These are phyloP conservation scores for Nakaseomyces nivariensis DNA, from an alignment of 1,139 yeast genomes.

Conservation along the genomic window DNA sequence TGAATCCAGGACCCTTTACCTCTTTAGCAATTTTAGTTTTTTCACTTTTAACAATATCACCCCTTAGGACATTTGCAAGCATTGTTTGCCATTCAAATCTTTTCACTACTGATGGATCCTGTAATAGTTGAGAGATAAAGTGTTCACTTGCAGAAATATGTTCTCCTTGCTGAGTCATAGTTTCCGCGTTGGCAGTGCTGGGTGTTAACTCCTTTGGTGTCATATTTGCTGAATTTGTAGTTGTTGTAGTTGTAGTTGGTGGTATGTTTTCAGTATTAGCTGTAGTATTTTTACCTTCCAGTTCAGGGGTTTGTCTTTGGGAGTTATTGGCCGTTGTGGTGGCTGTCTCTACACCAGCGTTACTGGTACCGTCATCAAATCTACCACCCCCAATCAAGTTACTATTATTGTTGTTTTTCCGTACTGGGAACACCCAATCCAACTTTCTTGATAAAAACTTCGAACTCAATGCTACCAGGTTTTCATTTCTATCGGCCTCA, in stretches of 20 bases:
- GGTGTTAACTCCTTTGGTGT: slow-evolving; percentile 1
- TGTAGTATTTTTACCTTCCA: not conserved
- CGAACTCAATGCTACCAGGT: slow-evolving; percentile 21
- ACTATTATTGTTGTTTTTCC: not conserved
- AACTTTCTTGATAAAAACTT: slow-evolving; percentile 10
- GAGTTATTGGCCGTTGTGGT: not conserved
- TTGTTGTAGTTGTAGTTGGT: not conserved
- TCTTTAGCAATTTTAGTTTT: slow-evolving; percentile 63
- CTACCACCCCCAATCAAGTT: not conserved
- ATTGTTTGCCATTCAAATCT: slow-evolving; percentile 94
- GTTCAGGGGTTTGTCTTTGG: not conserved
- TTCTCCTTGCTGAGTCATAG: not conserved
- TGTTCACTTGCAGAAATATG: slow-evolving; percentile 6
- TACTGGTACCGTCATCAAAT: not conserved
- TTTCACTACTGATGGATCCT: slow-evolving; percentile 60
- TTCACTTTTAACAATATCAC: slow-evolving; percentile 88
- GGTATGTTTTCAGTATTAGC: not conserved
- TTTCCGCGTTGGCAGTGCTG: not conserved
- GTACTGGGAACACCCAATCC: slow-evolving; percentile 1
- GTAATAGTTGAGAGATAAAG: slow-evolving; percentile 16
- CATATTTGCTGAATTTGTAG: not conserved
- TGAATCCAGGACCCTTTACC: slow-evolving; percentile 33
- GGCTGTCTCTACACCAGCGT: not conserved
- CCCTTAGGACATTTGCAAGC: slow-evolving; percentile 82
- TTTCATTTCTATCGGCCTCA: slow-evolving; percentile 13